These are phyloP conservation scores for Trichoderma atrobrunneum DNA, from an alignment of 2,329 filamentous ascomycete genomes.

Conservation along the genomic window DNA sequence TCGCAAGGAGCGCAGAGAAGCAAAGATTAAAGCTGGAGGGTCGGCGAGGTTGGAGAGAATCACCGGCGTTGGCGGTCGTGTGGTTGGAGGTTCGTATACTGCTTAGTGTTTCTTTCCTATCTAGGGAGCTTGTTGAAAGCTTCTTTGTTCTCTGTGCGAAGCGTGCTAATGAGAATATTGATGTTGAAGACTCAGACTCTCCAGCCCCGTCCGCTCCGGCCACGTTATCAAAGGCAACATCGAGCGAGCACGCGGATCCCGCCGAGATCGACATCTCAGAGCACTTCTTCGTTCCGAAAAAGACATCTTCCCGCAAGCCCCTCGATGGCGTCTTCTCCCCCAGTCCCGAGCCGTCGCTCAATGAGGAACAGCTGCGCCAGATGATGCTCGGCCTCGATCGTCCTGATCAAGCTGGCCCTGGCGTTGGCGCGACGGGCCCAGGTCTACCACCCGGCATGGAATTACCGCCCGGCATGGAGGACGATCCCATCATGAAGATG, in stretches of 20 bases:
- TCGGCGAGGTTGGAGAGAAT: conserved; percentile 71
- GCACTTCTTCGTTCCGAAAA: conserved; percentile 62
- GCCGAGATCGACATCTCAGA: conserved; percentile 78
- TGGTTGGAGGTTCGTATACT: conserved; percentile 32
- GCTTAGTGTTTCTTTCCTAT: not conserved
- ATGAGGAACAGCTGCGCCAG: conserved; percentile 61
- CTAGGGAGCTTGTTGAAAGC: not conserved
- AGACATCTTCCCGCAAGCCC: conserved; percentile 23
- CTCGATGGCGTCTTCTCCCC: conserved; percentile 31
- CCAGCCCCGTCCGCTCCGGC: conserved; percentile 26
- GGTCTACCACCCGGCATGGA: conserved; percentile 26
- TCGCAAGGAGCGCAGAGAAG: conserved; percentile 75
- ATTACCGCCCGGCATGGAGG: conserved; percentile 25
- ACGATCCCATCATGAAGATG: conserved; percentile 58
- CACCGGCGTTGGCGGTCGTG: conserved; percentile 59
- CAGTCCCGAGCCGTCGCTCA: conserved; percentile 38
- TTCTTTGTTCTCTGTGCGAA: not conserved
- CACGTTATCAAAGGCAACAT: conserved; percentile 28
- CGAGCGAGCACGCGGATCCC: conserved; percentile 50
- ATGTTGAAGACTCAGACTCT: conserved; percentile 15
- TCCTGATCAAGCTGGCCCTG: conserved; percentile 24
- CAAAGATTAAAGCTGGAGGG: conserved; percentile 72
- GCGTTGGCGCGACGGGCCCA: conserved; percentile 23
- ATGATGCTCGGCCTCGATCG: conserved; percentile 60
- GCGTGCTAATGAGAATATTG: not conserved